phyloP scores from a whole-genome alignment of 345 rosid species.

The Xanthoceras sorbifolium region DNA sequence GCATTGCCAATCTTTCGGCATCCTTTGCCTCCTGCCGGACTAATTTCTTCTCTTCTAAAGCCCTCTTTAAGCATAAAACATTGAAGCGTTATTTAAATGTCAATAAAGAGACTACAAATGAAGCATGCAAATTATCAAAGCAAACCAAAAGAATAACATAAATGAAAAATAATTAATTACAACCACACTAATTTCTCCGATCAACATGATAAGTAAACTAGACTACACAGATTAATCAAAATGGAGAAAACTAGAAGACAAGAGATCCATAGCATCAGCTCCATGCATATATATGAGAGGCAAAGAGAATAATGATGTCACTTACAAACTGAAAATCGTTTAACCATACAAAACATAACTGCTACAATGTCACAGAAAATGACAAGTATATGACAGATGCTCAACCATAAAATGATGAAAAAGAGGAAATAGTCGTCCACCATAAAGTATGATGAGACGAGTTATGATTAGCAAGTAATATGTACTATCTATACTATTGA shows the following conservation, averaged over 20 bases:
- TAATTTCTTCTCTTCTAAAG: conserved; percentile 80
- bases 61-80: conserved; percentile 45
- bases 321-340: neutral
- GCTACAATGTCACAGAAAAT: neutral
- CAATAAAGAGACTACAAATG: neutral
- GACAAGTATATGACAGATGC: neutral
- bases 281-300: conserved; percentile 3
- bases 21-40: conserved; percentile 65
- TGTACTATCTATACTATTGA: neutral
- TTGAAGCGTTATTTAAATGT: neutral
- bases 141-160: neutral
- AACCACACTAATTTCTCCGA: neutral
- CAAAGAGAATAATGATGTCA: neutral
- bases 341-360: neutral
- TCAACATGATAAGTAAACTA: conserved; percentile 3
- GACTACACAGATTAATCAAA: neutral
- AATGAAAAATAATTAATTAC: neutral
- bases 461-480: neutral
- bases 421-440: neutral
- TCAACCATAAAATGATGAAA: neutral
- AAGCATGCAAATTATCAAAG: neutral
- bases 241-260: neutral
- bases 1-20: conserved; percentile 70
- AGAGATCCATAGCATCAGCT: neutral
- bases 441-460: neutral